Percentiles rank a stretch among this genome's conserved stretches.
These are phyloP conservation scores for Strobilomyces confusus DNA, from an alignment of 768 basidiomycete species.

Conservation along the genomic window DNA sequence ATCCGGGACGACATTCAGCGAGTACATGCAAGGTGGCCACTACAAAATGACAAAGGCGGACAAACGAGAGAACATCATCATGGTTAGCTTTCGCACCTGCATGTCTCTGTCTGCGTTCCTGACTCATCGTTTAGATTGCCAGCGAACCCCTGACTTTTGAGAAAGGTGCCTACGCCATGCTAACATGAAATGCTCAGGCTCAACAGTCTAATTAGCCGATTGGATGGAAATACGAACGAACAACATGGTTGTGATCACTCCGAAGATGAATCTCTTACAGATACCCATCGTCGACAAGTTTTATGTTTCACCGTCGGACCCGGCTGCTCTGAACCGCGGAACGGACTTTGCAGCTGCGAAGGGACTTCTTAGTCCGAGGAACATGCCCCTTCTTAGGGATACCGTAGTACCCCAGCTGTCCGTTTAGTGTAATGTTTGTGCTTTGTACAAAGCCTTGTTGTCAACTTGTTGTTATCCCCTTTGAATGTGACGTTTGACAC, in stretches of 20 bases:
- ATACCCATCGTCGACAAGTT: conserved; percentile 93
- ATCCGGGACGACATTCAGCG: conserved; percentile 90
- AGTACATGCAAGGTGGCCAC: conserved; percentile 83
- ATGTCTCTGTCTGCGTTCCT: conserved; percentile 8
- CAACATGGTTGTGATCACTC: conserved; percentile 91
- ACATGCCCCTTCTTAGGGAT: conserved; percentile 28
- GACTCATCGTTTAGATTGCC: conserved; percentile 55
- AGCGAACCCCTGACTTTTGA: conserved; percentile 97
- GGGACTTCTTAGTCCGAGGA: conserved; percentile 70
- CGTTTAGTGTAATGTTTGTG: conserved; percentile 7
- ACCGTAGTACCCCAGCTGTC: conserved; percentile 17
- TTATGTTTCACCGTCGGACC: conserved; percentile 84
- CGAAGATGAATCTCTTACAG: conserved; percentile 91
- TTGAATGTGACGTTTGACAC: conserved; percentile 6
- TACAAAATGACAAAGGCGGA: conserved; percentile 96
- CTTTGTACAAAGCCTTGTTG: background rate
- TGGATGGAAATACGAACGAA: conserved; percentile 99
- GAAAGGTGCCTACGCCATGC: conserved; percentile 50
- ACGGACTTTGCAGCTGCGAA: conserved; percentile 86
- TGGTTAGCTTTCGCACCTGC: conserved; percentile 41
- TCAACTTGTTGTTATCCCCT: background rate
- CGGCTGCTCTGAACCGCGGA: conserved; percentile 60
- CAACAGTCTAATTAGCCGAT: conserved; percentile 49
- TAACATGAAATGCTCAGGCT: background rate
- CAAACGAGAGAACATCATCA: conserved; percentile 94